Conservation (phyloP, 2,329 filamentous ascomycete species). For the Aspergillus caelatus region DNA sequence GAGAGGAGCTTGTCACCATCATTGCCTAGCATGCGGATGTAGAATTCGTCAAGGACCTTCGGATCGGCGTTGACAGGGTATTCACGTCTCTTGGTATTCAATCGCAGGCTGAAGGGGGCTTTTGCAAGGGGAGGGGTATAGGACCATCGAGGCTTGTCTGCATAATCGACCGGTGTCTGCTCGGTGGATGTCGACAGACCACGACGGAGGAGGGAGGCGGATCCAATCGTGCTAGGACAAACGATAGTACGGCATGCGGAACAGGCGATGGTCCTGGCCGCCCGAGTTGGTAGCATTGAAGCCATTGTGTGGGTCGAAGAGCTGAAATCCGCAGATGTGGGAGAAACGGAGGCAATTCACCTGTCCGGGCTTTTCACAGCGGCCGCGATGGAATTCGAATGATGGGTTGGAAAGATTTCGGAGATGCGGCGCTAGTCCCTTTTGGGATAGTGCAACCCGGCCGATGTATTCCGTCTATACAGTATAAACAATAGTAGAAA, state of each 20-base stretch:
- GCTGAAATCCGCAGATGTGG: conserved; percentile 20
- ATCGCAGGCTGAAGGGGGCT: conserved; percentile 59
- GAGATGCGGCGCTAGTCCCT: conserved; percentile 26
- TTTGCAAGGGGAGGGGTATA: conserved; percentile 71
- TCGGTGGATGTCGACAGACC: conserved; percentile 33
- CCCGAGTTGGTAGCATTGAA: conserved; percentile 49
- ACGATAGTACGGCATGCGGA: conserved; percentile 33
- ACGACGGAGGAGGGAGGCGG: conserved; percentile 26
- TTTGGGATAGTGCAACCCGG: conserved; percentile 18
- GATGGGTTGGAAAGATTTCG: conserved; percentile 30
- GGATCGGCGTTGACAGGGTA: conserved; percentile 77
- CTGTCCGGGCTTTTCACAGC: conserved; percentile 14
- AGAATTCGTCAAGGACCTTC: conserved; percentile 73
- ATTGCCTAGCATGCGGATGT: conserved; percentile 73
- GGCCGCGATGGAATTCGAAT: conserved; percentile 20
- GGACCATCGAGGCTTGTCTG: conserved; percentile 65
- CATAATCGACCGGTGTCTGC: conserved; percentile 33
- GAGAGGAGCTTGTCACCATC: conserved; percentile 73
- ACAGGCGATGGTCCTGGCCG: conserved; percentile 40
- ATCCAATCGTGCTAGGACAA: conserved; percentile 17
- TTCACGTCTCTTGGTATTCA: conserved; percentile 36
- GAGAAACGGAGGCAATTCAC: conserved; percentile 14
- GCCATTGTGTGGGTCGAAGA: conserved; percentile 44
- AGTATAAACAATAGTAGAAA: not conserved
- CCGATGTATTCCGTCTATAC: not conserved